Evolutionary conservation across 176 grass and related monocot genomes (phyloP), one percentile per base, ranked within the genome.

Genomic region (Musa schizocarpa): DNA sequence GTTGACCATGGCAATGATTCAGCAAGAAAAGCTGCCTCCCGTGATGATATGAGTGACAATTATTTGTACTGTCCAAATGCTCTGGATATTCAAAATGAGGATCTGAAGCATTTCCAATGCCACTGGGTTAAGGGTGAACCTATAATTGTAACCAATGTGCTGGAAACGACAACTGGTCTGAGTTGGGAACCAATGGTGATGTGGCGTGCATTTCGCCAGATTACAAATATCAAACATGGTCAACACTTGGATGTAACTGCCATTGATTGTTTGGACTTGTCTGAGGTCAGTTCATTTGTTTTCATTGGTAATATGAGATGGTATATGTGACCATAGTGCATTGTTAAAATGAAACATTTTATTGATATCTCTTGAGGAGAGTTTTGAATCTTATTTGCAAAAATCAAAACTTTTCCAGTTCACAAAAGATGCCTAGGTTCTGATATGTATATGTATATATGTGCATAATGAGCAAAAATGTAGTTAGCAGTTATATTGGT

Each of bases 111-210:
- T 61, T 76, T 76, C 54, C 74, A 76, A 62, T 49, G 14, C 24
- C 74, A 76, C 74, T 76, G 74, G 74, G 17, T 50, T 17, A 76
- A 50, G 26, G 74, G 74, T 12, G 55, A 76, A 50, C 74, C 74
- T 62, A 19, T 76, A 8, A 61, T 76, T 76, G 74, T 76, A 59
- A 76, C 55, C 29, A 55, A 49, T 63, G 74, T 76, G 21, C 74
- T 76, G 16, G 74, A 76, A 48, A 76, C 9, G 1, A 76, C 74
- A 24, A 21, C 74, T 50, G 74, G 74, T 2, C 50, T 76, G 54
- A 76, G 74, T 50, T 76, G 74, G 74, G 74, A 76, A 9, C 74
- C 74, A 61, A 76, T 61, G 74, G 74, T 76, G 54, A 76, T 76
- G 74, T 76, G 54, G 54, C 54, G 74, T 11, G 74, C 74, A 61